These are phyloP conservation scores for Alternaria ethzedia DNA, from an alignment of 2,329 filamentous ascomycete genomes.

Conservation along the genomic window DNA sequence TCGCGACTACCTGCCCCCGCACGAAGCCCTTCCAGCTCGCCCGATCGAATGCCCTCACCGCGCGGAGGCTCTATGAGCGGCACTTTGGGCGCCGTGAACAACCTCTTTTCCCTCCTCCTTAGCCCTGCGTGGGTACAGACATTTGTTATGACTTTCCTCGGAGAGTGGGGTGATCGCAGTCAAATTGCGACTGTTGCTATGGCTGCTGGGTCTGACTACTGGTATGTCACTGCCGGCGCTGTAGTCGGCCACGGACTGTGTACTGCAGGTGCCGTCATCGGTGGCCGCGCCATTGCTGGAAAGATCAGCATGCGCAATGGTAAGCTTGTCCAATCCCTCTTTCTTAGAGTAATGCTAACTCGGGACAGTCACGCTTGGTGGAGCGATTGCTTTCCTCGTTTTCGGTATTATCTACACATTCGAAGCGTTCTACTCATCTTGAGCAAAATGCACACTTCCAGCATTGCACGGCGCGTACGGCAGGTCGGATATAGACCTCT, in stretches of 20 bases:
- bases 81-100: constrained; percentile 72
- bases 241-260: constrained; percentile 86
- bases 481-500: constrained; percentile 14
- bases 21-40: constrained; percentile 73
- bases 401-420: constrained; percentile 92
- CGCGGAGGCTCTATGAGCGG: constrained; percentile 61
- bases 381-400: constrained; percentile 84
- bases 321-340: constrained; percentile 60
- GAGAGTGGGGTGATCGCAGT: constrained; percentile 96
- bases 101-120: constrained; percentile 84
- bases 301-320: constrained; percentile 94
- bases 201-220: constrained; percentile 97
- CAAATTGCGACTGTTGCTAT: constrained; percentile 99
- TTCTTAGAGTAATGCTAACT: constrained; percentile 29
- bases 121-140: constrained; percentile 99
- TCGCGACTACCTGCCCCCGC: constrained; percentile 80
- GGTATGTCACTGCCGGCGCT: constrained; percentile 95
- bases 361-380: constrained; percentile 81
- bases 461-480: constrained; percentile 34
- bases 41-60: constrained; percentile 53
- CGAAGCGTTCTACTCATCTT: constrained; percentile 69
- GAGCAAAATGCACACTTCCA: constrained; percentile 30
- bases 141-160: constrained; percentile 98
- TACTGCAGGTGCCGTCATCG: constrained; percentile 89
- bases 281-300: constrained; percentile 89